phyloP scores from a whole-genome alignment of 129 eudicot genomes.

The Flaveria sonorensis region DNA sequence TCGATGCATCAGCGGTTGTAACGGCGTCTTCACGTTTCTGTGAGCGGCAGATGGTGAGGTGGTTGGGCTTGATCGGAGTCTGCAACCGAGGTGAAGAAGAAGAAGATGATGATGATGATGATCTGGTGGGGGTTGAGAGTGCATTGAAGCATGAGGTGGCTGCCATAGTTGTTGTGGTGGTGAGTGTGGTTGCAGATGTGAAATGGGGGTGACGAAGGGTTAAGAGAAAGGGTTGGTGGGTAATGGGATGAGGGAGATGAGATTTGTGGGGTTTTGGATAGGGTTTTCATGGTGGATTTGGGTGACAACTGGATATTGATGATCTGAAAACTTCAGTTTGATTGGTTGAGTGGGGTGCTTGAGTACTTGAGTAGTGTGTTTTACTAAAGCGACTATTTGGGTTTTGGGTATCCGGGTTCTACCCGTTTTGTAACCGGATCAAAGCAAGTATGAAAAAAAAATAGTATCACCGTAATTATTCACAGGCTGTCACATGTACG shows the following conservation, averaged over 20 bases:
- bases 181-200: constrained; percentile 24
- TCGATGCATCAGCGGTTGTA: constrained; percentile 22
- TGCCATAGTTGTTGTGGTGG: constrained; percentile 50
- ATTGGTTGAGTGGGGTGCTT: constrained; percentile 26
- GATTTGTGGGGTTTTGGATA: constrained; percentile 39
- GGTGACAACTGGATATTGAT: constrained; percentile 31
- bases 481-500: no score
- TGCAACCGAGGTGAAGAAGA: constrained; percentile 33
- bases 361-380: neutral
- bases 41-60: constrained; percentile 64
- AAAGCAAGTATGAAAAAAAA: neutral
- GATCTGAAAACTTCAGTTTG: neutral
- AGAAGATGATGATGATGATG: constrained; percentile 10
- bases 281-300: constrained; percentile 30
- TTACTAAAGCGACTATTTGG: neutral
- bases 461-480: no score
- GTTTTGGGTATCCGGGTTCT: neutral
- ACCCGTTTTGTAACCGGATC: neutral
- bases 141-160: constrained; percentile 87
- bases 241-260: constrained; percentile 59
- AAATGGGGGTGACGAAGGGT: constrained; percentile 25
- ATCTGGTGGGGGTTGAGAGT: constrained; percentile 48
- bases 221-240: constrained; percentile 48
- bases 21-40: constrained; percentile 60
- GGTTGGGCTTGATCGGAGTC: constrained; percentile 41